phyloP scores from a whole-genome alignment of 2,329 filamentous ascomycete genomes.

The Aspergillus ustus region DNA sequence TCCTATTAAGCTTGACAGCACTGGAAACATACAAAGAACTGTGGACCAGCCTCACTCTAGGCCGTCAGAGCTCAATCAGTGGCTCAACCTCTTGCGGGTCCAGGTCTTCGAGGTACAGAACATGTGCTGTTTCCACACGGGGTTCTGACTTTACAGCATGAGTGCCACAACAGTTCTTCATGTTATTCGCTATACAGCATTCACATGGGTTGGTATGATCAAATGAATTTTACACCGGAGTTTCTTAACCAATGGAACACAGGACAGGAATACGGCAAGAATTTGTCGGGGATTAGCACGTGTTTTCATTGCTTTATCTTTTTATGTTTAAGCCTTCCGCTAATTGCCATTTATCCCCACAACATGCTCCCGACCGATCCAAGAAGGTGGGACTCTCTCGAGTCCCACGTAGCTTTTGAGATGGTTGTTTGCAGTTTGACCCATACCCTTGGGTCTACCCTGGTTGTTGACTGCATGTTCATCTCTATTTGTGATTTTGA shows the following conservation, averaged over 20 bases:
- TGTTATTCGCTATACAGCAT: conserved; percentile 21
- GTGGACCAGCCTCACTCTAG: conserved; percentile 1
- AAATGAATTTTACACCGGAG: conserved; percentile 21
- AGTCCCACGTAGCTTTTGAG: background rate
- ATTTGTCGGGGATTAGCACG: conserved; percentile 13
- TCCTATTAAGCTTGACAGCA: conserved; percentile 40
- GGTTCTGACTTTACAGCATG: conserved; percentile 6
- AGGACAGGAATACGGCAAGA: conserved; percentile 19
- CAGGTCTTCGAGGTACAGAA: conserved; percentile 8
- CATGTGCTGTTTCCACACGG: background rate
- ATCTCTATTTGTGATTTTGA: background rate
- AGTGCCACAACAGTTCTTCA: conserved; percentile 12
- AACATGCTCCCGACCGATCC: background rate
- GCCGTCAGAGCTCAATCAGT: background rate
- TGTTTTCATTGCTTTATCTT: background rate
- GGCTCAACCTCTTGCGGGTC: background rate
- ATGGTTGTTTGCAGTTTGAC: background rate
- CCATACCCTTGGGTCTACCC: background rate
- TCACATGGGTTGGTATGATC: conserved; percentile 22
- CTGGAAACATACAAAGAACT: conserved; percentile 17
- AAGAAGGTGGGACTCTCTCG: background rate
- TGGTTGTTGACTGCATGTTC: background rate
- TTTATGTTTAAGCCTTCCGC: background rate
- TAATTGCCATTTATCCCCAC: background rate
- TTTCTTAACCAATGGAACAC: conserved; percentile 22